phyloP scores from a whole-genome alignment of 371 early-diverging fungal genomes.

The Rhizopus sp. region DNA sequence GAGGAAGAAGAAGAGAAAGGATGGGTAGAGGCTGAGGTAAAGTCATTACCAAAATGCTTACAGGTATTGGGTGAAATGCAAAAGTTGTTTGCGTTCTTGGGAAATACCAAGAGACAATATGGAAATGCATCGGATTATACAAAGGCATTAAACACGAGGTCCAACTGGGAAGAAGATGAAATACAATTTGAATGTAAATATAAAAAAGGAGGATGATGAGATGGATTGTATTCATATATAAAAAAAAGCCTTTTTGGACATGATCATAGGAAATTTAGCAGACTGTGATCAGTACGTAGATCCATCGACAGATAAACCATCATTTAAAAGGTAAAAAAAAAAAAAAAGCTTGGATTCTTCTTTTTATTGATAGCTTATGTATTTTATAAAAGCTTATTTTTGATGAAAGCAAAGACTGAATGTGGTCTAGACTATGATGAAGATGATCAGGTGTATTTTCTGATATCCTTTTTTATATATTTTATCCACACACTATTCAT shows the following conservation, averaged over 20 bases:
- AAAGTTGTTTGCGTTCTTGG: slow-evolving; percentile 37
- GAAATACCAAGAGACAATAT: slow-evolving; percentile 28
- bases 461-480: slow-evolving; percentile 24
- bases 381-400: slow-evolving; percentile 18
- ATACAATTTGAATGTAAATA: not conserved
- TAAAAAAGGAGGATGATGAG: not conserved
- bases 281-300: slow-evolving; percentile 22
- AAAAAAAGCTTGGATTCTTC: too few relatives aligned
- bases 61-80: slow-evolving; percentile 35
- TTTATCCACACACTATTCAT: not conserved
- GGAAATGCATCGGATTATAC: slow-evolving; percentile 28
- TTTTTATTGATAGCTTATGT: not conserved
- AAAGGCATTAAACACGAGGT: slow-evolving; percentile 21
- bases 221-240: not conserved
- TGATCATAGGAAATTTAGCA: slow-evolving; percentile 20
- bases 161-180: slow-evolving; percentile 25
- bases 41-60: slow-evolving; percentile 19
- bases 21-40: slow-evolving; percentile 14
- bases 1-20: not conserved
- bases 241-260: slow-evolving; percentile 27
- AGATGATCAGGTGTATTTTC: slow-evolving; percentile 27
- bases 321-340: slow-evolving; percentile 28
- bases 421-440: slow-evolving; percentile 24
- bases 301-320: slow-evolving; percentile 6
- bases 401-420: slow-evolving; percentile 24